Evolutionary conservation across 345 rosid species (phyloP), one percentile per base, ranked within the genome.

Genomic region (Crucihimalaya himalaica): DNA sequence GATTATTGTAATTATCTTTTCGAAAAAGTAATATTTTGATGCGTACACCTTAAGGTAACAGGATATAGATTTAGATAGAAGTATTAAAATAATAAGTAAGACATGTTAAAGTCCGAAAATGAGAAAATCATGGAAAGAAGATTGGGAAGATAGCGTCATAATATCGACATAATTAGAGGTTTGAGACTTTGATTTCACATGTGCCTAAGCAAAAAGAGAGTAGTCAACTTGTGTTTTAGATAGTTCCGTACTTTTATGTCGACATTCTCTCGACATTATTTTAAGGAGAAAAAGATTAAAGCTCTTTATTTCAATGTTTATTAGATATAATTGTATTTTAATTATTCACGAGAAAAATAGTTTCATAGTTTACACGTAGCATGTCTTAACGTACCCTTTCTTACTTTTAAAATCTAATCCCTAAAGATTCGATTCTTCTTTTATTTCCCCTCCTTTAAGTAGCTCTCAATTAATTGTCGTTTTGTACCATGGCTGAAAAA

Each of bases 231-330:
- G 16, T 31, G 42, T 55, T 34, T 63, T 32, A 39, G 3, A n/a
- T 64, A 32, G 55, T 68, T 75, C 23, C 35, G n/a, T 29, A 61
- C 58, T 13, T n/a, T 69, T 53, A 76, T 76, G 79, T 76, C 79
- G 74, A 76, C 79, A 76, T 54, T 76, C 65, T 76, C 28, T 23
- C 74, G 65, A 76, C 79, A 76, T 62, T 0, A 31, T 23, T 23
- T 61, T 16, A 32, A 68, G 25, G 42, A 42, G n/a, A 42, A 20
- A 64, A 64, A 68, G n/a, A 29, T 47, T 74, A 75, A 48, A 51
- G 18, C 32, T 68, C 63, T 75, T 74, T 58, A 67, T 59, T 27
- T 74, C 28, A 58, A 9, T 27, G 1, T 18, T 35, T 18, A 7
- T 1, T 19, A 40, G 21, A 48, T 43, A 31, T 35, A 71, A 20